A percentile compares a stretch with the other conserved stretches of the same genome.
Conservation (phyloP, 371 early-diverging fungal genomes). For the Mucor indicus region DNA sequence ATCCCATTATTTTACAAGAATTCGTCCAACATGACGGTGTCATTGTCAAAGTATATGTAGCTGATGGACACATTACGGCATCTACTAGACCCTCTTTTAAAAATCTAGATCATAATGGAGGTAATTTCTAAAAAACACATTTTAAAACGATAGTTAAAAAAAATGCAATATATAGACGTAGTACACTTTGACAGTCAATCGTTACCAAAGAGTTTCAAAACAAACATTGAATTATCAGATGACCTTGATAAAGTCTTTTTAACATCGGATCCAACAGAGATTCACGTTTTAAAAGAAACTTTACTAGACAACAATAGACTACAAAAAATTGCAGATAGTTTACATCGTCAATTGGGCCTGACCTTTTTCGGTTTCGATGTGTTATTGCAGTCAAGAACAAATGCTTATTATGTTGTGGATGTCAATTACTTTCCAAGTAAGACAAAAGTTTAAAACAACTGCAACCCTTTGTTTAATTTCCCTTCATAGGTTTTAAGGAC, state of each 20-base stretch:
- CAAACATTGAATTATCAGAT: slow-evolving; percentile 8
- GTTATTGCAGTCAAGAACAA: slow-evolving; percentile 31
- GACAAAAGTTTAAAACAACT: background rate
- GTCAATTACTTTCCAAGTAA: slow-evolving; percentile 53
- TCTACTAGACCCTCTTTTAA: slow-evolving; percentile 44
- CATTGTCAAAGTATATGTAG: slow-evolving; percentile 46
- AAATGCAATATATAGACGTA: slow-evolving; percentile 13
- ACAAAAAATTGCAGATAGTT: slow-evolving; percentile 29
- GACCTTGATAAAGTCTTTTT: slow-evolving; percentile 26
- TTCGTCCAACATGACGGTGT: slow-evolving; percentile 50
- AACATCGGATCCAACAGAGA: slow-evolving; percentile 11
- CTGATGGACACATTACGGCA: slow-evolving; percentile 34
- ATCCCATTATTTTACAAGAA: slow-evolving; percentile 43
- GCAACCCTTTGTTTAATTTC: background rate
- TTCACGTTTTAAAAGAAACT: slow-evolving; percentile 21
- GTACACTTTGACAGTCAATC: slow-evolving; percentile 46
- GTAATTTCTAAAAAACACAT: slow-evolving; percentile 4
- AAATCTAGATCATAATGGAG: slow-evolving; percentile 22
- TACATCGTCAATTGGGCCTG: slow-evolving; percentile 34
- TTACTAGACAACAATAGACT: slow-evolving; percentile 24
- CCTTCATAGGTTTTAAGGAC: slow-evolving; percentile 15
- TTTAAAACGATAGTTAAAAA: too few species aligned
- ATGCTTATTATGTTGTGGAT: slow-evolving; percentile 38
- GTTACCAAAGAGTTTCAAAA: slow-evolving; percentile 42
- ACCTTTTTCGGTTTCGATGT: slow-evolving; percentile 53